These are phyloP conservation scores for Aureobasidium sp. DNA, from an alignment of 2,329 filamentous ascomycete species.

Conservation along the genomic window DNA sequence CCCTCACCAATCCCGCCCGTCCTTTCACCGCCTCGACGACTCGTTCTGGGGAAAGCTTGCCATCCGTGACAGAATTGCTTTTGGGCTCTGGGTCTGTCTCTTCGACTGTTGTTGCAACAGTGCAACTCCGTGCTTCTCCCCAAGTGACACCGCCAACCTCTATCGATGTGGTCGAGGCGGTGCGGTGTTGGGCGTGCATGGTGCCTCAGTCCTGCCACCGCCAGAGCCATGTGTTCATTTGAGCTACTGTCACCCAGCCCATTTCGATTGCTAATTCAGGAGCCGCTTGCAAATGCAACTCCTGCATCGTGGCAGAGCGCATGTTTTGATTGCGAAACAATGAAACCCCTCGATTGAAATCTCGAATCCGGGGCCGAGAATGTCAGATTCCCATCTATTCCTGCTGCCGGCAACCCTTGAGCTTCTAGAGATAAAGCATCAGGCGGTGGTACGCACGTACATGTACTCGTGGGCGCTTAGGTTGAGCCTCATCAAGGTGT, in stretches of 20 bases:
- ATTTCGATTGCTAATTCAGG: conserved; percentile 9
- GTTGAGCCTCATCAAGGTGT: conserved; percentile 4
- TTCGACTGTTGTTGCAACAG: neutral
- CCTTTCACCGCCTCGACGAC: conserved; percentile 11
- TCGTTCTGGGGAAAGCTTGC: conserved; percentile 10
- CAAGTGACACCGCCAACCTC: conserved; percentile 3
- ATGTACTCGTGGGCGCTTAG: neutral
- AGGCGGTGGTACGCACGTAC: neutral
- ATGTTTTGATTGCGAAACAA: conserved; percentile 14
- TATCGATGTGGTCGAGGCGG: neutral
- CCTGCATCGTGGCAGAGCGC: neutral
- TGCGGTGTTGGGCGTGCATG: neutral
- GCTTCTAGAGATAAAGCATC: neutral
- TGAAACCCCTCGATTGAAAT: conserved; percentile 2
- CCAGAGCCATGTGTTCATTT: conserved; percentile 11
- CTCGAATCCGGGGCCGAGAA: neutral
- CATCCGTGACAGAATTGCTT: neutral
- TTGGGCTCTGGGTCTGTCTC: neutral
- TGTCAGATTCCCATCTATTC: conserved; percentile 7
- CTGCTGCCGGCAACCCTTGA: neutral
- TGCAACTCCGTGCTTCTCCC: neutral
- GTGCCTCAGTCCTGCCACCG: neutral
- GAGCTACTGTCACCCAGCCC: neutral
- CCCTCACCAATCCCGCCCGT: conserved; percentile 10
- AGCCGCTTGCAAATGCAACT: neutral